A percentile compares a stretch with the other conserved stretches of the same genome.
Evolutionary conservation across 1,284 basidiomycete genomes (phyloP).

Genomic region (Marasmius fiardii): DNA sequence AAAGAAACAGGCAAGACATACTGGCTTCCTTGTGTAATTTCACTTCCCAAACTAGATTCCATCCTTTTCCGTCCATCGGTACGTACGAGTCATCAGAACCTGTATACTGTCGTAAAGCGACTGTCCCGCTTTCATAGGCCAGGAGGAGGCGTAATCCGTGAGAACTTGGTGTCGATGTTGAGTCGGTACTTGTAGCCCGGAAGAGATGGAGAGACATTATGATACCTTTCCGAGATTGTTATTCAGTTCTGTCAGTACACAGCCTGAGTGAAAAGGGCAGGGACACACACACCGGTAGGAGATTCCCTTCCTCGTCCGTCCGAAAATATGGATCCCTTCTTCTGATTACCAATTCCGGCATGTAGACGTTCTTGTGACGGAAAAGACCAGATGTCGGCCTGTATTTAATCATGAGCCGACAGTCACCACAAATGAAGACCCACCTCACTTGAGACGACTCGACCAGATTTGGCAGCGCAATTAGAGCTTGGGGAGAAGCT

Average conservation of each 20-base stretch:
- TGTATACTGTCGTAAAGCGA: slow-evolving; percentile 58
- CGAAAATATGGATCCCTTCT: slow-evolving; percentile 29
- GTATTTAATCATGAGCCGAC: slow-evolving; percentile 1
- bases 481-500: slow-evolving; percentile 35
- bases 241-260: not conserved
- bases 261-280: not conserved
- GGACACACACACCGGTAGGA: slow-evolving; percentile 28
- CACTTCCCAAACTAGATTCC: slow-evolving; percentile 67
- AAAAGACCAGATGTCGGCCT: slow-evolving; percentile 82
- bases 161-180: not conserved
- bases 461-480: slow-evolving; percentile 83
- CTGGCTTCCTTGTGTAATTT: slow-evolving; percentile 79
- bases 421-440: slow-evolving; percentile 20
- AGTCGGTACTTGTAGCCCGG: slow-evolving; percentile 22
- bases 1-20: slow-evolving; percentile 28
- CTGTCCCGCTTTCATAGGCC: slow-evolving; percentile 81
- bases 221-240: slow-evolving; percentile 52
- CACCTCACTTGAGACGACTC: slow-evolving; percentile 82
- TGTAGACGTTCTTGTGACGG: slow-evolving; percentile 65
- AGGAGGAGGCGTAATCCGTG: slow-evolving; percentile 53
- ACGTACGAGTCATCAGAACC: slow-evolving; percentile 32
- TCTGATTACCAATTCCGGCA: slow-evolving; percentile 70
- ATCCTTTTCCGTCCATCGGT: slow-evolving; percentile 72
- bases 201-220: slow-evolving; percentile 83
- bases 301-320: slow-evolving; percentile 45